Evolutionary conservation across 2,329 filamentous ascomycete species (phyloP), one percentile per base, ranked within the genome.

Genomic region (Thelonectria discophora): DNA sequence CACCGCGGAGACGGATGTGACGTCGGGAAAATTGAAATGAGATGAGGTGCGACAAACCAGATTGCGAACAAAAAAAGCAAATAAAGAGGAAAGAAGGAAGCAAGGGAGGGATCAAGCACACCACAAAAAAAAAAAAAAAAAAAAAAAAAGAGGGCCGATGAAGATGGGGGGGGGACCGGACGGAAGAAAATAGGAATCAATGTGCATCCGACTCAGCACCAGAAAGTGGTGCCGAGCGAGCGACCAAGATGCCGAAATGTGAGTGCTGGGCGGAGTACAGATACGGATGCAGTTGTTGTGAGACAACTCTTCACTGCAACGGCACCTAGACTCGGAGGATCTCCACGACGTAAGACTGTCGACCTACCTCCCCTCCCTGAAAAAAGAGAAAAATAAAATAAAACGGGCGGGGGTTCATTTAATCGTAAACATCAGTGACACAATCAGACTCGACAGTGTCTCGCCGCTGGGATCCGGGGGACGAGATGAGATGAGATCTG

Each of bases 1-100:
- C 58, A 34, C 43, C 32, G 63, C 47, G 54, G 63, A 40, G 54
- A 63, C 57, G 55, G 47, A 58, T 56, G 57, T 55, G 53, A 66
- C 59, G 46, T 65, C 60, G 64, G 66, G 57, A 57, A 56, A 67
- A 9, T 30, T 55, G 51, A 66, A 59, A 58, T 64, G 49, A 59
- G 65, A 68, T 65, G 64, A 68, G 62, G 51, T 69, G 62, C 65
- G 21, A 47, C 45, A 47, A 21, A 47, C 20, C 13, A 30, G 20
- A 9, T 42, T 42, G 39, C 17, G 9, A 60, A 68, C 65, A 48
- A 54, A 55, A 48, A 54, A 55, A 54, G 43, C 17, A 30, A 54
- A 54, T 24, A 58, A 59, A 46, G 42, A 68, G 34, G 15, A 46
- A 49, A 53, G 18, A 43, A 39, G 40, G 17, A 51, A 15, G 20